These are phyloP conservation scores for Brassica napus DNA, from an alignment of 345 rosid genomes.

Conservation along the genomic window DNA sequence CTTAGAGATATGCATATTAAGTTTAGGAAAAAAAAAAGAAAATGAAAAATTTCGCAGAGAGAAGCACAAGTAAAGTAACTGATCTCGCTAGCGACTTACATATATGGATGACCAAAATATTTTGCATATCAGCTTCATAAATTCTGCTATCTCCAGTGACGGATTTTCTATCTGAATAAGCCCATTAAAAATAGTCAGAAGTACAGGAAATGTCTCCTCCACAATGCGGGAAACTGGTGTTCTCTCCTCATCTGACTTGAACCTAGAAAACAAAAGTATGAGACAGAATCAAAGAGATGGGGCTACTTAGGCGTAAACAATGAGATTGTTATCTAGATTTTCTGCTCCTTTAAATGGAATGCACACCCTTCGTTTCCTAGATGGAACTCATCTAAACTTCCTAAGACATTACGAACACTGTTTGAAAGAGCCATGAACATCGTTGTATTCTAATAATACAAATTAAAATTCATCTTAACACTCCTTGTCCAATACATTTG, in stretches of 20 bases:
- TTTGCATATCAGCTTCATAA: conserved; percentile 76
- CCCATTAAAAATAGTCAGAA: conserved; percentile 70
- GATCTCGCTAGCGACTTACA: conserved; percentile 55
- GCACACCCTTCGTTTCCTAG: not conserved
- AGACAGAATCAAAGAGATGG: conserved; percentile 3
- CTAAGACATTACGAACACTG: not conserved
- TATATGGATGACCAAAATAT: conserved; percentile 53
- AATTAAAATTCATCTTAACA: not conserved
- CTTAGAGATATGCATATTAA: not conserved
- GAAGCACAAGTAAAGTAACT: conserved; percentile 7
- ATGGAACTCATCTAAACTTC: not conserved
- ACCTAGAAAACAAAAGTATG: conserved; percentile 52
- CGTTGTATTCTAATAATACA: not conserved
- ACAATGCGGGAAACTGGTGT: conserved; percentile 79
- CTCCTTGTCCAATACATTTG: conserved; percentile 1
- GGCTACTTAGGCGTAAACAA: not conserved
- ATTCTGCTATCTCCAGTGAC: conserved; percentile 55
- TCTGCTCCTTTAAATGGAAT: not conserved
- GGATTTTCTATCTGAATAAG: conserved; percentile 65
- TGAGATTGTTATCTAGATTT: not conserved
- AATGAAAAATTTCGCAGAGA: too few species aligned
- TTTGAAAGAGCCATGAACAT: not conserved
- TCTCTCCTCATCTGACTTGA: conserved; percentile 97
- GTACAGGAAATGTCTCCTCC: conserved; percentile 84
- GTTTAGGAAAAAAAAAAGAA: too few species aligned